A percentile compares a stretch with the other conserved stretches of the same genome.
phyloP scores from a whole-genome alignment of 768 basidiomycete genomes.

The Phanerochaete carnosa region DNA sequence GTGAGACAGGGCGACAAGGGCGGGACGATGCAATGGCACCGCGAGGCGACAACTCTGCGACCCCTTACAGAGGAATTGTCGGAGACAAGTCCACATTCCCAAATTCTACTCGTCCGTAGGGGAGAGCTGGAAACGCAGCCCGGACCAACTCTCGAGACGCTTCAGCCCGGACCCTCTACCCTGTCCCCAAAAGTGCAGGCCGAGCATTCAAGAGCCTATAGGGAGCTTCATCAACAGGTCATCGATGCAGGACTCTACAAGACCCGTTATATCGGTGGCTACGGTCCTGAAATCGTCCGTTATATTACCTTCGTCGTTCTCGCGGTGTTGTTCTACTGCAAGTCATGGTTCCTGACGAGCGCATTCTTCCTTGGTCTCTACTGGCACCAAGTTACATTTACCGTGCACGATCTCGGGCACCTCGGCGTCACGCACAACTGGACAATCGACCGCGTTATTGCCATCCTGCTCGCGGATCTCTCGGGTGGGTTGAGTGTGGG shows the following conservation, averaged over 20 bases:
- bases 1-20: slow-evolving; percentile 49
- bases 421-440: slow-evolving; percentile 90
- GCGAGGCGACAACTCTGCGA: slow-evolving; percentile 51
- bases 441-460: slow-evolving; percentile 73
- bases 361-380: slow-evolving; percentile 82
- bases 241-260: slow-evolving; percentile 80
- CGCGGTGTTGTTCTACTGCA: slow-evolving; percentile 59
- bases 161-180: slow-evolving; percentile 50
- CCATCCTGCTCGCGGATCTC: slow-evolving; percentile 78
- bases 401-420: slow-evolving; percentile 93
- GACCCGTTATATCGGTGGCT: slow-evolving; percentile 80
- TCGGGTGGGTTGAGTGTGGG: slow-evolving; percentile 92
- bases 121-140: slow-evolving; percentile 35
- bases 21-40: slow-evolving; percentile 51
- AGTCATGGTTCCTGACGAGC: slow-evolving; percentile 66
- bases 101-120: slow-evolving; percentile 56
- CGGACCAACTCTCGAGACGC: slow-evolving; percentile 36
- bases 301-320: slow-evolving; percentile 62
- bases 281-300: slow-evolving; percentile 84
- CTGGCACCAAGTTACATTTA: slow-evolving; percentile 95
- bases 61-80: slow-evolving; percentile 23
- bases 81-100: slow-evolving; percentile 30
- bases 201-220: slow-evolving; percentile 75
- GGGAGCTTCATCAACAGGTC: slow-evolving; percentile 70
- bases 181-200: slow-evolving; percentile 59